phyloP scores from a whole-genome alignment of 2,329 filamentous ascomycete species.

The Orbilia quercus region DNA sequence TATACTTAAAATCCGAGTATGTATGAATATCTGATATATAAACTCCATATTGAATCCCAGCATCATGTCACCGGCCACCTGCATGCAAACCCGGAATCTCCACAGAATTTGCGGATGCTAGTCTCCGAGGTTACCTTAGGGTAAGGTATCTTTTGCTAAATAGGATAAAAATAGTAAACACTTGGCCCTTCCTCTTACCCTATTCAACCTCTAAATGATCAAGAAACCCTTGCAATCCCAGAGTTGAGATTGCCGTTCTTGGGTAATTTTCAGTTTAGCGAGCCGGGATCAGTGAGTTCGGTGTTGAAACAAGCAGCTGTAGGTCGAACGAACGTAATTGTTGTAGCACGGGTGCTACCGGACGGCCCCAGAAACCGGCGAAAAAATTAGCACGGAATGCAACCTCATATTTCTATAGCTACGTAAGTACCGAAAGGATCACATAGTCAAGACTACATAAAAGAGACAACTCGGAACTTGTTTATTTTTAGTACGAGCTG shows the following conservation, averaged over 20 bases:
- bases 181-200: slow-evolving; percentile 7
- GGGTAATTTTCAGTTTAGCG: not conserved
- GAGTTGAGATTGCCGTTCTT: slow-evolving; percentile 1
- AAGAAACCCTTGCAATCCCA: not conserved
- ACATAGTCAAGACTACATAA: too few relatives aligned
- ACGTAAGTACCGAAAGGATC: too few relatives aligned
- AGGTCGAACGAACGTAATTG: not conserved
- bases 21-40: too few relatives aligned
- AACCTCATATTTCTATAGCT: too few relatives aligned
- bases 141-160: slow-evolving; percentile 5
- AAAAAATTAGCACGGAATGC: too few relatives aligned
- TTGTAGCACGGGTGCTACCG: not conserved
- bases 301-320: not conserved
- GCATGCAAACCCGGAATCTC: not conserved
- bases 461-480: too few relatives aligned
- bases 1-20: not conserved
- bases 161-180: slow-evolving; percentile 11
- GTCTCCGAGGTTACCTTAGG: slow-evolving; percentile 12
- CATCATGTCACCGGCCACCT: not conserved
- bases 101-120: slow-evolving; percentile 2
- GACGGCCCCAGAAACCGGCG: too few relatives aligned
- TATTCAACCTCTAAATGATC: not conserved
- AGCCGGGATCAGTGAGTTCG: not conserved
- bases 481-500: too few relatives aligned
- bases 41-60: not conserved